phyloP scores from a whole-genome alignment of 768 basidiomycete genomes.

The Daedalea quercina region DNA sequence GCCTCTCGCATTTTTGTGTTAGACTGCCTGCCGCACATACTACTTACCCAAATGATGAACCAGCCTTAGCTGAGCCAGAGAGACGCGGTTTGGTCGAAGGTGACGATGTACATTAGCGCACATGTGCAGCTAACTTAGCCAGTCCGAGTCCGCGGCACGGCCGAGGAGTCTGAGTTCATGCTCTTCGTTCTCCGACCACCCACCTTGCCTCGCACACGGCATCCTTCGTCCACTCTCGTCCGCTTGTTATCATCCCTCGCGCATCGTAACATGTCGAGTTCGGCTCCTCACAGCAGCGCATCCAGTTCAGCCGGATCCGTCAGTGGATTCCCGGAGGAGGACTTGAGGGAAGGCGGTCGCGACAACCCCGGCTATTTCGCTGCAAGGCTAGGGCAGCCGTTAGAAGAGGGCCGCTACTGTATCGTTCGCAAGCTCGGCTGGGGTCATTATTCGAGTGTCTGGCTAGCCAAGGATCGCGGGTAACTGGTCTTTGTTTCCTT shows the following conservation, averaged over 20 bases:
- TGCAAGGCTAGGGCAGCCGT: not conserved
- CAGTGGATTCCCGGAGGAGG: conserved; percentile 1
- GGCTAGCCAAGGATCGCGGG: conserved; percentile 3
- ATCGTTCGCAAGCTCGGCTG: conserved; percentile 3
- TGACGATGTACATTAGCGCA: no score
- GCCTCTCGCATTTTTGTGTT: no score
- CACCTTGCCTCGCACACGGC: not conserved
- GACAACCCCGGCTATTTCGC: conserved; percentile 3
- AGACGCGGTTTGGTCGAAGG: no score
- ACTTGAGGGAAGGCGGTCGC: not conserved
- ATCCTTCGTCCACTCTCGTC: not conserved
- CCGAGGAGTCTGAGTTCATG: no score
- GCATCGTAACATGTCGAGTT: not conserved
- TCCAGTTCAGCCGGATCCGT: conserved; percentile 1
- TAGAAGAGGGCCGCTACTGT: conserved; percentile 1
- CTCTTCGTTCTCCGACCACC: no score
- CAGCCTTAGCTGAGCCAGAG: no score
- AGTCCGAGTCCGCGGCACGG: no score
- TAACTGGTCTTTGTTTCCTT: not conserved
- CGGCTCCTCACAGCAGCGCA: not conserved
- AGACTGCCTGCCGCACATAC: no score
- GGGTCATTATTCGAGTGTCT: conserved; percentile 1
- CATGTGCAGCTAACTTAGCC: no score
- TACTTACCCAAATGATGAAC: no score
- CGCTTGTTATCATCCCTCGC: not conserved